Conservation (phyloP, 352 stramenopile species). For the Phytophthora ohioensis region DNA sequence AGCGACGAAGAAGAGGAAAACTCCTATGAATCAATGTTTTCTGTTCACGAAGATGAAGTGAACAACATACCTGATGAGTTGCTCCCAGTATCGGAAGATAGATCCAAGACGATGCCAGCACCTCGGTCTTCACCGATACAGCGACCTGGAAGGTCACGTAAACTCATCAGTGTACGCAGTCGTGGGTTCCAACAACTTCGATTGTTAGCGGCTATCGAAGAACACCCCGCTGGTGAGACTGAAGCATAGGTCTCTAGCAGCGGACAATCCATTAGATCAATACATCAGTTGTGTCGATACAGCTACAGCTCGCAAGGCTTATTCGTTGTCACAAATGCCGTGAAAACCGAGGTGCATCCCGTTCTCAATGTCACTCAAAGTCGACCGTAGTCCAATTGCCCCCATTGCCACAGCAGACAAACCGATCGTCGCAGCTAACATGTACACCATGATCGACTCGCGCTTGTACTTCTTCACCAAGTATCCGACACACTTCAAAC, state of each 20-base stretch:
- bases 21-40: conserved; percentile 33
- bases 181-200: conserved; percentile 39
- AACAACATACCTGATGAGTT: conserved; percentile 17
- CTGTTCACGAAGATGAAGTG: conserved; percentile 32
- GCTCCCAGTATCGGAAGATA: conserved; percentile 19
- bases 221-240: conserved; percentile 38
- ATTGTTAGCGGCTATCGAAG: conserved; percentile 53
- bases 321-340: conserved; percentile 66
- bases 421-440: conserved; percentile 71
- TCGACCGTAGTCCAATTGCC: conserved; percentile 57
- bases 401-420: conserved; percentile 74
- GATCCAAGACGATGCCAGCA: conserved; percentile 3
- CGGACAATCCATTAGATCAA: conserved; percentile 2
- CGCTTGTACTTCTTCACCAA: conserved; percentile 92
- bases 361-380: conserved; percentile 59
- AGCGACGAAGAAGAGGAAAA: conserved; percentile 21
- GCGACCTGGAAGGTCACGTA: conserved; percentile 35
- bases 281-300: conserved; percentile 12
- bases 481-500: conserved; percentile 81
- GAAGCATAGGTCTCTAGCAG: conserved; percentile 31
- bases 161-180: conserved; percentile 69
- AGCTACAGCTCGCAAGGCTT: conserved; percentile 15
- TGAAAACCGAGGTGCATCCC: conserved; percentile 67
- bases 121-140: conserved; percentile 11
- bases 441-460: conserved; percentile 82